Evolutionary conservation across 768 basidiomycete species (phyloP), one percentile per base, ranked within the genome.

Genomic region (Naganishia randhawae): DNA sequence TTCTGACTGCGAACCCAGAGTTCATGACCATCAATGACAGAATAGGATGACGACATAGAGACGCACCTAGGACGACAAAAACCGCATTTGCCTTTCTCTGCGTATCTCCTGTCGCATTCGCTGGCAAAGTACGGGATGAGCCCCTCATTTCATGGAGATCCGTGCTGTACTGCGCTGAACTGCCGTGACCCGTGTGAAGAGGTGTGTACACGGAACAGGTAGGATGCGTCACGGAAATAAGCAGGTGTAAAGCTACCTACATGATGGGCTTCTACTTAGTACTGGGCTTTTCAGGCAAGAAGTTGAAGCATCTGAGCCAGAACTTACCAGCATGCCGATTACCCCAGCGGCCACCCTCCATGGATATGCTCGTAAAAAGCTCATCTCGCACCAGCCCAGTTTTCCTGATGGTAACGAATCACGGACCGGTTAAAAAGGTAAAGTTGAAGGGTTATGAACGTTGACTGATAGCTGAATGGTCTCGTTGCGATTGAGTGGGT

Each of bases 21-120:
- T 8, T n/a, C 4, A 25, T 22, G 33, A 9, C 2, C 11, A 35
- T n/a, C 0, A 2, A 17, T 7, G 67, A 19, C 42, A 72, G 65
- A 70, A 74, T 74, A 87, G 57, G 1, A 37, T 22, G 11, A 27
- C 11, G 3, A 17, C 22, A 22, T 8, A 7, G 45, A n/a, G 7
- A 29, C 54, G 19, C n/a, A 35, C 57, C 57, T 48, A 98, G 85
- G 72, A 91, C 85, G 57, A 91, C 91, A 75, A 93, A 88, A 3
- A 85, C 86, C 27, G 91, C 91, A 76, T 90, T 92, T 2, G 89
- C 90, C 75, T 85, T 90, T 25, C 76, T 29, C 48, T 77, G 64
- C 22, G 64, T 50, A 1, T 63, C 63, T 13, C 71, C 73, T 45
- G 68, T 45, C 19, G 32, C 41, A 45, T 65, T 69, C 31, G 35